Base-by-base conservation (phyloP, 768 basidiomycete species). In the Pisolithus microcarpus region DNA sequence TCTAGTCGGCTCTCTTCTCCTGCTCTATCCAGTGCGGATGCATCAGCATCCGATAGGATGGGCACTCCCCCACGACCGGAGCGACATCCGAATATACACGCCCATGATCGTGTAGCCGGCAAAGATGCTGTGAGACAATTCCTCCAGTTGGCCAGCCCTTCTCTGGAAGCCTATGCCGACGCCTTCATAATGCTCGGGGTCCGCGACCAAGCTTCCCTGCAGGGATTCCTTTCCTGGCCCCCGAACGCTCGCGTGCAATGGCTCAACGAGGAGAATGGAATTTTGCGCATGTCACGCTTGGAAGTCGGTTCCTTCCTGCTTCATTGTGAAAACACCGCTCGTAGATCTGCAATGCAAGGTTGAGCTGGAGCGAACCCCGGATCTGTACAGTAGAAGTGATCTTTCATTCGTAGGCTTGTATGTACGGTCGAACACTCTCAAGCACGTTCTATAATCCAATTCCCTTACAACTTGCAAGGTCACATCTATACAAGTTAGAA, bases 221-320 rank as follows among this genome's bases (percentile, higher is more conserved):
- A 44, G 11, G 58, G 52, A 26, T 61, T 68, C 48, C n/a, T 62
- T 16, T 51, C 52, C 15, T 66, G 65, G 62, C 56, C 58, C 5
- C 54, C 52, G 26, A 38, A 8, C 4, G 28, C 31, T 1, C 62
- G 58, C 36, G n/a, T 46, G 2, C 46, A 54, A 26, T 61, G 62
- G 43, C 36, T 68, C 19, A 49, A 57, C 16, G 56, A 57, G 11
- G 42, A 36, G 5, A 49, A 46, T 16, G 42, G 1, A 7, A 34
- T 43, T 5, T 44, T 67, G 18, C 52, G 40, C 4, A 52, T 63
- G n/a, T 61, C 63, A 13, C 47, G 46, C 10, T 54, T 65, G 7
- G 63, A 65, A 45, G 59, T 44, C 26, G 52, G 39, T 23, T 40
- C 37, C 10, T 51, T 65, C 13, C 51, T 63, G 43, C 4, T 56